Evolutionary conservation across 116 monocot species (phyloP), one percentile per base, ranked within the genome.

Genomic region (Iris pallida): DNA sequence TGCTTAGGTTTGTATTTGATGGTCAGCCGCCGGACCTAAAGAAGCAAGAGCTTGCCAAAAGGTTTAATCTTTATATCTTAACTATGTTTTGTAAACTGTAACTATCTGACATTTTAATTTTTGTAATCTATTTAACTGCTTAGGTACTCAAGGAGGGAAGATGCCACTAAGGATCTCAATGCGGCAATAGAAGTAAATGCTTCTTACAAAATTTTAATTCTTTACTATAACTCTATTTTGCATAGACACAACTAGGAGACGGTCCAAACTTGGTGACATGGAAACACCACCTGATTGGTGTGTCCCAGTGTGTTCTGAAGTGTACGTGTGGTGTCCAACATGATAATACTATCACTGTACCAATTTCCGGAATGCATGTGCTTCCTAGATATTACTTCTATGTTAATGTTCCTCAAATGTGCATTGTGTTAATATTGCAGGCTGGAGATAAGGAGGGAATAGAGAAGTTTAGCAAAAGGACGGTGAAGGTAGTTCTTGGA

Each of bases 401-500:
- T 2, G 18, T 16, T 12, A 2, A n/a, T 0, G 0, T 47, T 63
- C 8, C 16, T 7, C 16, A 47, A 5, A 19, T 51, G n/a, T n/a
- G n/a, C n/a, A n/a, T 59, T 8, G 42, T 74, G 19, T 66, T 67
- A n/a, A 55, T 70, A n/a, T 70, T 65, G 52, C 82, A 98, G 98
- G 75, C 70, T 49, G 98, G 93, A 55, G 88, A 98, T 61, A 86
- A 85, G 61, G 93, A 93, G 12, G 82, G 73, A 6, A 98, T 98
- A 77, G 98, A 98, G 56, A 98, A 98, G 71, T 90, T 83, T 55
- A 98, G 98, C 83, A 98, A 98, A 71, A 90, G 98, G 65, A 98
- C 93, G 8, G 98, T 98, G 2, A 98, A 90, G 90, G 98, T 98
- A 66, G 10, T 55, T 55, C 6, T 20, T 14, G 16, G n/a, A 17